phyloP scores from a whole-genome alignment of 2,329 filamentous ascomycete genomes.

The Sporothrix dimorphospora region DNA sequence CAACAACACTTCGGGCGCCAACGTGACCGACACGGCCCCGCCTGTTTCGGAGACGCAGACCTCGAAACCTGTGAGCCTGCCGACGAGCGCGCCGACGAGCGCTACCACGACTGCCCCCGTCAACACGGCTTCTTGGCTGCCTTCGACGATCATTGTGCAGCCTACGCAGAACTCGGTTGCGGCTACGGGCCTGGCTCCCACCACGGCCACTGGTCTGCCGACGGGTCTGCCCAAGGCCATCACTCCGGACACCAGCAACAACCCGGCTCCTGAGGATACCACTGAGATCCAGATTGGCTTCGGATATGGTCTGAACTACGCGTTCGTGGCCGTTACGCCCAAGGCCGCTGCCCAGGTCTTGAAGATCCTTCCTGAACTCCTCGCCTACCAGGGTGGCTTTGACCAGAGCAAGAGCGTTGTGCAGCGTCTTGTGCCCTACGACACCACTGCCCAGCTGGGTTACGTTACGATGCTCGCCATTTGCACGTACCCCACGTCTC shows the following conservation, averaged over 20 bases:
- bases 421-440: conserved; percentile 72
- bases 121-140: conserved; percentile 49
- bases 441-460: conserved; percentile 68
- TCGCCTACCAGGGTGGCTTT: conserved; percentile 67
- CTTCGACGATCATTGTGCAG: conserved; percentile 65
- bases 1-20: conserved; percentile 26
- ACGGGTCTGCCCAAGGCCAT: conserved; percentile 74
- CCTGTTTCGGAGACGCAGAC: conserved; percentile 18
- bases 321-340: conserved; percentile 73
- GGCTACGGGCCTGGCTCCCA: conserved; percentile 44
- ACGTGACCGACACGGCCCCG: background rate
- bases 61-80: conserved; percentile 6
- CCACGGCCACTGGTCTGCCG: conserved; percentile 60
- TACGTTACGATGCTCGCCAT: conserved; percentile 83
- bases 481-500: conserved; percentile 66
- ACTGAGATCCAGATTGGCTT: conserved; percentile 85
- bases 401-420: conserved; percentile 60
- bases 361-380: conserved; percentile 70
- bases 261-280: conserved; percentile 61
- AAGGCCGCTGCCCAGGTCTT: conserved; percentile 85
- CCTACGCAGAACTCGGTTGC: conserved; percentile 48
- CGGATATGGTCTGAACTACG: conserved; percentile 77
- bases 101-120: conserved; percentile 1
- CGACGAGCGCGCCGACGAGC: background rate
- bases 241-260: conserved; percentile 63